Percentiles rank a stretch among this genome's conserved stretches.
These are phyloP conservation scores for Onygenales sp. DNA, from an alignment of 2,329 filamentous ascomycete species.

Conservation along the genomic window DNA sequence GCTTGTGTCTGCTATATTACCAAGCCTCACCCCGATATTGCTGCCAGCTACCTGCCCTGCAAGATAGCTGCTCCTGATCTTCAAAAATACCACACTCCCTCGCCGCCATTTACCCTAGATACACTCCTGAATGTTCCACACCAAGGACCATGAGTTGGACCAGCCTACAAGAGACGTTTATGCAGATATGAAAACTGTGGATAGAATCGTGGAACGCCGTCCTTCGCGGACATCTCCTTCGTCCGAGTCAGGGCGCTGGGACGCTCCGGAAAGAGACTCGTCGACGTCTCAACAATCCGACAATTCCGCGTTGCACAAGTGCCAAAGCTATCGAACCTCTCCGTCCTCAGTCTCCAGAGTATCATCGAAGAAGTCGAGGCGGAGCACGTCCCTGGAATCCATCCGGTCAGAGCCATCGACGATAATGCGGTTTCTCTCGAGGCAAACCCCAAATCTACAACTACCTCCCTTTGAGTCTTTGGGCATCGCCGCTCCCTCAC, in stretches of 20 bases:
- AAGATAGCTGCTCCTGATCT: too few relatives aligned
- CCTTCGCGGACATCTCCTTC: background rate
- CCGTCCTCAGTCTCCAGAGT: background rate
- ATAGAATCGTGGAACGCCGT: background rate
- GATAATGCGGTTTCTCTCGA: constrained; percentile 27
- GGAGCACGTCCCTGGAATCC: constrained; percentile 7
- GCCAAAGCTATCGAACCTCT: background rate
- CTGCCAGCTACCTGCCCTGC: background rate
- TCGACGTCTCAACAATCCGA: background rate
- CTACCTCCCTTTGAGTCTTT: constrained; percentile 46
- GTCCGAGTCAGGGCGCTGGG: background rate
- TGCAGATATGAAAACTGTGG: background rate
- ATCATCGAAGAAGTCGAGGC: constrained; percentile 5
- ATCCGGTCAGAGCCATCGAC: constrained; percentile 21
- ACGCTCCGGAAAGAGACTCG: background rate
- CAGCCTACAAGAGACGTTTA: background rate
- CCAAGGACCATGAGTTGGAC: background rate
- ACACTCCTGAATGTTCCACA: background rate
- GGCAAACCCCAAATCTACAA: constrained; percentile 32
- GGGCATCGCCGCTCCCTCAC: constrained; percentile 37
- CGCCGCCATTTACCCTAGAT: background rate
- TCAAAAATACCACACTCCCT: background rate
- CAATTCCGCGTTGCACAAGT: background rate
- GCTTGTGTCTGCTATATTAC: too few relatives aligned
- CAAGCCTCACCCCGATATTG: too few relatives aligned